Conservation (phyloP, 306 rosid genomes). For the Sindora glabra region DNA sequence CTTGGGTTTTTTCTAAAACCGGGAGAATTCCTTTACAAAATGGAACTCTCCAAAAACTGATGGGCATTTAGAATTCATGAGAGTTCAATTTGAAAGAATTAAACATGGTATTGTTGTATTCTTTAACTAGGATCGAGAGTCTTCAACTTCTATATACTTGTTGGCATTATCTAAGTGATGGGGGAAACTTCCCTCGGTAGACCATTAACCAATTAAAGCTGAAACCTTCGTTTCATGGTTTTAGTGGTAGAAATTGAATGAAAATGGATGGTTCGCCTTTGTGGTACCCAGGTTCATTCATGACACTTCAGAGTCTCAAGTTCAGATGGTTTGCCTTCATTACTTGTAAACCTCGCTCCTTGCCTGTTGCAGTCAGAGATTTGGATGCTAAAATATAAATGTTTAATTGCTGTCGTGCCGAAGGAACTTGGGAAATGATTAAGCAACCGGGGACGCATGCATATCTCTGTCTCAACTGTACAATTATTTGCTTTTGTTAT, state of each 20-base stretch:
- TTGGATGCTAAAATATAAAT: conserved; percentile 11
- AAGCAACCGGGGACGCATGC: conserved; percentile 12
- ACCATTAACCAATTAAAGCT: neutral
- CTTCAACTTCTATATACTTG: neutral
- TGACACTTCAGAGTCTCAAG: conserved; percentile 3
- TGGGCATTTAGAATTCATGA: neutral
- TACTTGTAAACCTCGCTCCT: conserved; percentile 8
- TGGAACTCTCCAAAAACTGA: neutral
- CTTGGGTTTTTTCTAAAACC: conserved; percentile 2
- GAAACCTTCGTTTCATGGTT: conserved; percentile 14
- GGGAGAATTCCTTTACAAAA: neutral
- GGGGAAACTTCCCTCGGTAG: neutral
- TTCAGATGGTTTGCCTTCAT: conserved; percentile 3
- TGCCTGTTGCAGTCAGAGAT: neutral
- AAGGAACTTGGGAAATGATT: conserved; percentile 8
- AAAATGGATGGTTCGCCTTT: conserved; percentile 14
- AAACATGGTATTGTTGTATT: neutral
- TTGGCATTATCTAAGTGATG: conserved; percentile 1
- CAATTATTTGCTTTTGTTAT: conserved; percentile 3
- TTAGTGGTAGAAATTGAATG: conserved; percentile 14
- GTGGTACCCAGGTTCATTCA: conserved; percentile 4
- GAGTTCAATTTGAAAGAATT: conserved; percentile 7
- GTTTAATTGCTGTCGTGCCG: neutral
- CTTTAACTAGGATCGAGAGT: neutral
- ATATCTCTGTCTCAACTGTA: neutral